A percentile compares a stretch with the other conserved stretches of the same genome.
Conservation (phyloP, 805 yeast species). For the Lipomyces mesembrius region DNA sequence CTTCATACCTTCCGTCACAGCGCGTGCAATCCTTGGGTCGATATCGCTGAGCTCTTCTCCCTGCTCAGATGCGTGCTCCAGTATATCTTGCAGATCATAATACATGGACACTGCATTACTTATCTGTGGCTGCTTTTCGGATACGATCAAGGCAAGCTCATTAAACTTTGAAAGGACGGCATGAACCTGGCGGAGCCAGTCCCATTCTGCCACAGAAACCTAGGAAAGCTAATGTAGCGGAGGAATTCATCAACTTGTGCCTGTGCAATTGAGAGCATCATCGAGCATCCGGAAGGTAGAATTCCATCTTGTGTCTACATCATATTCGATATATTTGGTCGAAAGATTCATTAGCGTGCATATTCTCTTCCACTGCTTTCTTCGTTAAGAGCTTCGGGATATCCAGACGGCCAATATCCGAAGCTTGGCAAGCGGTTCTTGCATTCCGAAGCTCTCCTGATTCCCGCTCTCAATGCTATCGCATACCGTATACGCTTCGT, state of each 20-base stretch:
- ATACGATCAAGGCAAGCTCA: too few relatives aligned
- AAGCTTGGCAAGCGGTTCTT: too few relatives aligned
- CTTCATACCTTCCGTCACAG: not conserved
- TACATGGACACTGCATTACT: too few relatives aligned
- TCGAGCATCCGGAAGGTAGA: not conserved
- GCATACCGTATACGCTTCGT: too few relatives aligned
- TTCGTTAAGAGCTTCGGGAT: too few relatives aligned
- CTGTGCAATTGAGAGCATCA: not conserved
- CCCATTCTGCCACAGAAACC: not conserved
- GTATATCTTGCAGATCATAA: not conserved
- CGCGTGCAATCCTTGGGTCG: not conserved
- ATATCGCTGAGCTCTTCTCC: not conserved
- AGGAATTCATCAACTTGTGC: not conserved
- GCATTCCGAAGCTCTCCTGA: too few relatives aligned
- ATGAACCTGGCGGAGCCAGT: not conserved
- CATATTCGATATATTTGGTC: not conserved
- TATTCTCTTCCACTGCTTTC: too few relatives aligned
- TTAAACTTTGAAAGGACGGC: not conserved
- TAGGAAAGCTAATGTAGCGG: not conserved
- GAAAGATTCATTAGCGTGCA: too few relatives aligned
- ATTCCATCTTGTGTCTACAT: constrained; percentile 3
- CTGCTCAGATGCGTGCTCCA: not conserved
- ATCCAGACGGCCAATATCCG: too few relatives aligned
- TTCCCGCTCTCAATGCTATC: too few relatives aligned
- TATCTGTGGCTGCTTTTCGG: too few relatives aligned